Evolutionary conservation across 2,329 filamentous ascomycete species (phyloP).

Genomic region (Fusarium tjaetaba): DNA sequence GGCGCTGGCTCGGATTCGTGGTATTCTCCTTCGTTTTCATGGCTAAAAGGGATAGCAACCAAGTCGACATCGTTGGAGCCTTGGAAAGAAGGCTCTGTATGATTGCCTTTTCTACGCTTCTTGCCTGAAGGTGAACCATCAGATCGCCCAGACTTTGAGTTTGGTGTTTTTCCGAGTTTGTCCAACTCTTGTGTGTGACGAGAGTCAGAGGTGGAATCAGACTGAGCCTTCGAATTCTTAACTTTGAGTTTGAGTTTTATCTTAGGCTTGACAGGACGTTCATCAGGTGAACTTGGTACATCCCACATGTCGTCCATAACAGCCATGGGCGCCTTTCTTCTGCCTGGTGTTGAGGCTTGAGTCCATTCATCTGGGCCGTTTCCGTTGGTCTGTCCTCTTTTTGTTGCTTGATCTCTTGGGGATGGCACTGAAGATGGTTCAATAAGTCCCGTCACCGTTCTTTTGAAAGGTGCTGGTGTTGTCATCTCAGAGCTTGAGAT

Average conservation of each 20-base stretch:
- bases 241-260: slow-evolving; percentile 30
- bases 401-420: slow-evolving; percentile 43
- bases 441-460: slow-evolving; percentile 41
- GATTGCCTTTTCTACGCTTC: slow-evolving; percentile 40
- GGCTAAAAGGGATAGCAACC: slow-evolving; percentile 39
- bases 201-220: background rate
- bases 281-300: slow-evolving; percentile 56
- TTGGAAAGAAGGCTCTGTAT: slow-evolving; percentile 19
- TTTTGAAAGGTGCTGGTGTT: slow-evolving; percentile 42
- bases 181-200: background rate
- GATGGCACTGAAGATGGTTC: slow-evolving; percentile 43
- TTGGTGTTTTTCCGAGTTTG: background rate
- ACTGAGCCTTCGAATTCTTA: slow-evolving; percentile 18
- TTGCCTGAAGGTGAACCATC: slow-evolving; percentile 6
- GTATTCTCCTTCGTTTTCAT: slow-evolving; percentile 23
- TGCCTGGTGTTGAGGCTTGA: slow-evolving; percentile 48
- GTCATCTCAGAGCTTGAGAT: slow-evolving; percentile 42
- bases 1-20: slow-evolving; percentile 7
- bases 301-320: slow-evolving; percentile 54
- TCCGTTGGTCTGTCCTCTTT: slow-evolving; percentile 15
- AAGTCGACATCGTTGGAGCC: slow-evolving; percentile 42
- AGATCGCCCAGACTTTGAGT: background rate
- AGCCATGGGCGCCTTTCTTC: slow-evolving; percentile 35
- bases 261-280: slow-evolving; percentile 6
- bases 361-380: slow-evolving; percentile 43